A percentile compares a stretch with the other conserved stretches of the same genome.
Conservation (phyloP, 2,329 filamentous ascomycete genomes). For the Xylariales sp. region DNA sequence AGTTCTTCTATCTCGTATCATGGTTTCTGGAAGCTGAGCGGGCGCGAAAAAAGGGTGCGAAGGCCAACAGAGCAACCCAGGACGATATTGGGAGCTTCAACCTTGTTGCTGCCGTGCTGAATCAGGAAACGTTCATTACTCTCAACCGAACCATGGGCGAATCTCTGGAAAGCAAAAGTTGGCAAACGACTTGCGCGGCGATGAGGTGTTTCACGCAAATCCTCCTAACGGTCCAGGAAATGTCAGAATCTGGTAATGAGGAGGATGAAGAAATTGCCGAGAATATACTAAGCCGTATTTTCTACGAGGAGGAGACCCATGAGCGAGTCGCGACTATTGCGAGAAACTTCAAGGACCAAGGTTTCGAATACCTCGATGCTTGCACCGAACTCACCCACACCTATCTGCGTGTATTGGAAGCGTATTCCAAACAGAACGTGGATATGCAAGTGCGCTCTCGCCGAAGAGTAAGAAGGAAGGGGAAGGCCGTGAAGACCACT, state of each 20-base stretch:
- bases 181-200: conserved; percentile 79
- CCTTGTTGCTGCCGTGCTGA: conserved; percentile 82
- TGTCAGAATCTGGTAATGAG: conserved; percentile 76
- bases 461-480: conserved; percentile 67
- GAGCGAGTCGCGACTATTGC: conserved; percentile 79
- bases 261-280: conserved; percentile 98
- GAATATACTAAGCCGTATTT: conserved; percentile 94
- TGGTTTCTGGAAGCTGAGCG: conserved; percentile 93
- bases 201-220: conserved; percentile 97
- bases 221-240: conserved; percentile 85
- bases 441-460: conserved; percentile 90
- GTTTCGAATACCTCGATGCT: conserved; percentile 88
- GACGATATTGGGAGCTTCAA: conserved; percentile 72
- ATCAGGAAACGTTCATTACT: conserved; percentile 91
- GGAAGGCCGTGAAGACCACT: conserved; percentile 53
- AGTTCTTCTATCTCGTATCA: conserved; percentile 87
- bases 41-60: conserved; percentile 55
- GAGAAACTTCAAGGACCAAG: conserved; percentile 86
- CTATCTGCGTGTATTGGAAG: conserved; percentile 85
- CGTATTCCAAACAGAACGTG: conserved; percentile 89
- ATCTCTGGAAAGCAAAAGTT: conserved; percentile 76
- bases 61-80: conserved; percentile 36
- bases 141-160: conserved; percentile 79
- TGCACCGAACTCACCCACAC: conserved; percentile 88
- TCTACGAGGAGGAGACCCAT: conserved; percentile 94